Base-by-base conservation (phyloP, 306 rosid genomes). In the Vigna radiata region DNA sequence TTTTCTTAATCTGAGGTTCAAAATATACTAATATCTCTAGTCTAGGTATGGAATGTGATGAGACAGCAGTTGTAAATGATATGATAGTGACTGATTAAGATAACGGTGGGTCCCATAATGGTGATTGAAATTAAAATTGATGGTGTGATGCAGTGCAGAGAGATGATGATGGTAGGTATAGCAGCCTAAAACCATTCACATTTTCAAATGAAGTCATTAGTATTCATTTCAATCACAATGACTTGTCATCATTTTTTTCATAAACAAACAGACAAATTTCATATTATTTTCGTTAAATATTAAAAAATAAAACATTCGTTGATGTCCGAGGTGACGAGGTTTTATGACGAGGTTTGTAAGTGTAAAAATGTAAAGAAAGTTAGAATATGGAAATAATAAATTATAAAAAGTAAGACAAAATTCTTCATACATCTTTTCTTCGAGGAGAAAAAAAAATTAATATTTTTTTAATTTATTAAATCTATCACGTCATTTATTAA, bases 101-200 rank as follows among this genome's bases (percentile, higher is more conserved):
- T 36, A 63, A 17, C 3, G 37, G 4, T 33, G 19, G 66, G 66
- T 2, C 66, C 41, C 18, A 29, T 60, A 25, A 27, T 59, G 41
- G 65, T 29, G 29, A 21, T 21, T 3, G 39, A 25, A 12, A 58
- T 10, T 21, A 55, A 18, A 3, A 23, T 19, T 54, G 31, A 36
- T 36, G 31, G 4, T 19, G 14, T 54, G 1, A 19, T 9, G 61
- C 29, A 54, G 60, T 18, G 29, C 19, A 19, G 27, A 1, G 2
- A 54, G 61, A n/a, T 19, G 15, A 55, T 52, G 46, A 46, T 50
- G 63, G 63, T 56, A 31, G 67, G 67, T 61, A 61, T 44, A 17
- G 56, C 44, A 31, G 67, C 23, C 44, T 6, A 31, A 14, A 18
- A n/a, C 19, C 23, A 62, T 33, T 62, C 7, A 62, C 15, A 62